Percentiles rank a stretch among this genome's conserved stretches.
Evolutionary conservation across 2,329 filamentous ascomycete species (phyloP).

Genomic region (Scleromitrula shiraiana): DNA sequence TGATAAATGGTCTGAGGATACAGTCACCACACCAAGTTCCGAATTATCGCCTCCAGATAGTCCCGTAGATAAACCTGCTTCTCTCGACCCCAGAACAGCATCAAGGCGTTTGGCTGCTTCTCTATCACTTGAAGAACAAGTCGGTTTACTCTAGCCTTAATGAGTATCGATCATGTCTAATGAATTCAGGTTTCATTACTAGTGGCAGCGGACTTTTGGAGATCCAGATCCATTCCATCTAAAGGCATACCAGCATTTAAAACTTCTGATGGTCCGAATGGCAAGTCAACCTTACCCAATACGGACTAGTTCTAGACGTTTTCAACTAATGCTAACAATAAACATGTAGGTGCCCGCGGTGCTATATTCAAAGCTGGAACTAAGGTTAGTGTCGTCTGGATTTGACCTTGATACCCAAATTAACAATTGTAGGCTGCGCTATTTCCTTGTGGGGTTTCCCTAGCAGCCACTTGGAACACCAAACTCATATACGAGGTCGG

Average conservation of each 20-base stretch:
- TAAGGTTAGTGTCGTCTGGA: conserved; percentile 36
- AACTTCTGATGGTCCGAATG: conserved; percentile 63
- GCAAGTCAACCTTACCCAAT: too few relatives aligned
- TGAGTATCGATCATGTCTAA: conserved; percentile 7
- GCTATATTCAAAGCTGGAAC: conserved; percentile 61
- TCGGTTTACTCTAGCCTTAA: conserved; percentile 7
- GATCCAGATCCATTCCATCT: conserved; percentile 54
- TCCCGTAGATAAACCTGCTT: conserved; percentile 16
- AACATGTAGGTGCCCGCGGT: conserved; percentile 42
- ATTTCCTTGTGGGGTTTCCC: conserved; percentile 70
- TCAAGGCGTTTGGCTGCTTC: conserved; percentile 23
- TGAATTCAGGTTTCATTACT: conserved; percentile 45
- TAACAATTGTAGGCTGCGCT: conserved; percentile 52
- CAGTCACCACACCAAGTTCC: conserved; percentile 22
- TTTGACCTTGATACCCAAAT: not conserved
- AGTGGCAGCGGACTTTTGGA: conserved; percentile 61
- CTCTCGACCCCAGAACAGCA: conserved; percentile 17
- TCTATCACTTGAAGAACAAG: conserved; percentile 29
- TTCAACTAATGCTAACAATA: not conserved
- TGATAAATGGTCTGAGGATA: conserved; percentile 20
- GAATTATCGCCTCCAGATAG: conserved; percentile 25
- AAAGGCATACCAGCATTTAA: conserved; percentile 59
- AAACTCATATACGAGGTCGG: conserved; percentile 63
- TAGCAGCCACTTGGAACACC: conserved; percentile 73
- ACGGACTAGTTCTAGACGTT: too few relatives aligned